A percentile compares a stretch with the other conserved stretches of the same genome.
These are phyloP conservation scores for Colletotrichum sp. DNA, from an alignment of 2,329 filamentous ascomycete genomes.

Conservation along the genomic window DNA sequence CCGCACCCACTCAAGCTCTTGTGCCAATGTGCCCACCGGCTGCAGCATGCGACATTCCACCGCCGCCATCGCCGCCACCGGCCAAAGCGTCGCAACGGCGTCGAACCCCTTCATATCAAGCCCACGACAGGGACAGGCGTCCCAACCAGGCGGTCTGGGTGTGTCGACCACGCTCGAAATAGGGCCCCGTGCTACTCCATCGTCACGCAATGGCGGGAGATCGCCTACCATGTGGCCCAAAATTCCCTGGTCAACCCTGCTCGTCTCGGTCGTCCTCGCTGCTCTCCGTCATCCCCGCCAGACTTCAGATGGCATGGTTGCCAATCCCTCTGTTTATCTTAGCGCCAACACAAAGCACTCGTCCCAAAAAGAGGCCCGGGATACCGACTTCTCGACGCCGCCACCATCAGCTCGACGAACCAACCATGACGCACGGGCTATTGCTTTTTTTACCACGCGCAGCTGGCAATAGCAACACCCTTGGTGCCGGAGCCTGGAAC, in stretches of 20 bases:
- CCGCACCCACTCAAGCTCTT: background rate
- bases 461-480: background rate
- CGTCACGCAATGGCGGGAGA: slow-evolving; percentile 19
- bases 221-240: slow-evolving; percentile 9
- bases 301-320: slow-evolving; percentile 11
- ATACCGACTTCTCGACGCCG: slow-evolving; percentile 9
- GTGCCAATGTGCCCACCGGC: background rate
- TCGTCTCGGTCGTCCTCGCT: background rate
- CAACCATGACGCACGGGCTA: background rate
- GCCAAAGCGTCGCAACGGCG: slow-evolving; percentile 15
- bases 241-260: slow-evolving; percentile 12
- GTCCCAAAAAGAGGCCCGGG: background rate
- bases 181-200: background rate
- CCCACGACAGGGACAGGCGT: slow-evolving; percentile 16
- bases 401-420: background rate
- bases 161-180: background rate
- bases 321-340: background rate
- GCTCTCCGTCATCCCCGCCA: background rate
- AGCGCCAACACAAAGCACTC: background rate
- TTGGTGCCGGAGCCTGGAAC: background rate
- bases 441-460: background rate
- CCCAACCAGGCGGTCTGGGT: slow-evolving; percentile 14
- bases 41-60: slow-evolving; percentile 7
- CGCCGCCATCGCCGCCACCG: slow-evolving; percentile 6
- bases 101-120: slow-evolving; percentile 1